phyloP scores from a whole-genome alignment of 1,284 basidiomycete genomes.

The Afroboletus lepidellus region DNA sequence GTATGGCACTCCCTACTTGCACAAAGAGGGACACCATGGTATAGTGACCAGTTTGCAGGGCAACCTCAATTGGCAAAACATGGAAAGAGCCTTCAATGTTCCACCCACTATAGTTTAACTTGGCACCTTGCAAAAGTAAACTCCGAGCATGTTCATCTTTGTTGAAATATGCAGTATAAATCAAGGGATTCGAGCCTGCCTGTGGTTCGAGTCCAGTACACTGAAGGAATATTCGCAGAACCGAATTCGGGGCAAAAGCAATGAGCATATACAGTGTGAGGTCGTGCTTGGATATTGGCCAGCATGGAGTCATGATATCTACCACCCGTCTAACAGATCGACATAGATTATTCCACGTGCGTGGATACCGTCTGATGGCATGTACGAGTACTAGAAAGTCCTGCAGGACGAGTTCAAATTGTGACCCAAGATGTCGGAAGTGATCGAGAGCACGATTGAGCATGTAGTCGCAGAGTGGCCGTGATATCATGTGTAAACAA shows the following conservation, averaged over 20 bases:
- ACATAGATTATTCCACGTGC: neutral
- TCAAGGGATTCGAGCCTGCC: neutral
- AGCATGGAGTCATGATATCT: neutral
- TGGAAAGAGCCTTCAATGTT: neutral
- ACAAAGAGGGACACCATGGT: neutral
- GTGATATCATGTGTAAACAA: too few species aligned
- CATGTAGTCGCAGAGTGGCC: neutral
- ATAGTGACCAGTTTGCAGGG: neutral
- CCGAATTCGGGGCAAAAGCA: neutral
- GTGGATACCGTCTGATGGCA: neutral
- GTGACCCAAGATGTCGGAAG: neutral
- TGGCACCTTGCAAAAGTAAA: neutral
- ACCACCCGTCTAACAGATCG: neutral
- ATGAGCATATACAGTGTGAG: neutral
- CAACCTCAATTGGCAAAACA: slow-evolving; percentile 2
- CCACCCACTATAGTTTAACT: neutral
- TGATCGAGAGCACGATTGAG: neutral
- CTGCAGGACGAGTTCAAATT: neutral
- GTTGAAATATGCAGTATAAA: neutral
- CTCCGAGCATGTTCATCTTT: neutral
- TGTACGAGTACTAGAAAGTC: neutral
- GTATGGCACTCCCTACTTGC: neutral
- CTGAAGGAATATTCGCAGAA: neutral
- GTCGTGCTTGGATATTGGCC: neutral
- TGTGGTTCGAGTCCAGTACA: neutral